phyloP scores from a whole-genome alignment of 2,329 filamentous ascomycete species.

The Lecanicillium sp. region DNA sequence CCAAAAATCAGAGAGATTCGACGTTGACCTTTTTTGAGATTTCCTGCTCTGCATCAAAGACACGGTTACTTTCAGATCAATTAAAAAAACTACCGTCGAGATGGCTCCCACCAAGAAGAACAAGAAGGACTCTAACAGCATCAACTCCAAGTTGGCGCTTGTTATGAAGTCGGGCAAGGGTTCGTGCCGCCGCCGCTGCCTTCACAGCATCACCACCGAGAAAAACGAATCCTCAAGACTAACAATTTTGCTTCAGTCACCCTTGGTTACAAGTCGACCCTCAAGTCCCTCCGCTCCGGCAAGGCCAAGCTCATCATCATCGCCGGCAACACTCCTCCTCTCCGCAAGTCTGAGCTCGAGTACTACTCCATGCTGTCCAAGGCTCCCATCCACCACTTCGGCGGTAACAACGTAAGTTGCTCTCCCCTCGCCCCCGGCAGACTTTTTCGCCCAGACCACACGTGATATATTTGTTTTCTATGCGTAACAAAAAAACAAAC shows the following conservation, averaged over 20 bases:
- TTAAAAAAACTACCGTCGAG: slow-evolving; percentile 43
- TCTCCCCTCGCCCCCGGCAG: slow-evolving; percentile 21
- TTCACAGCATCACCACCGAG: neutral
- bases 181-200: slow-evolving; percentile 38
- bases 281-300: slow-evolving; percentile 86
- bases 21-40: slow-evolving; percentile 23
- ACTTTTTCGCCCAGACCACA: slow-evolving; percentile 19
- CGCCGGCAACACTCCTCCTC: slow-evolving; percentile 87
- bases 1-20: slow-evolving; percentile 20
- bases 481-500: slow-evolving; percentile 14
- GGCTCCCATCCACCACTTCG: slow-evolving; percentile 95
- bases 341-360: slow-evolving; percentile 96
- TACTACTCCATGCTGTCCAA: slow-evolving; percentile 92
- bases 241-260: slow-evolving; percentile 26
- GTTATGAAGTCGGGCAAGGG: slow-evolving; percentile 68
- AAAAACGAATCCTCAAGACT: no score
- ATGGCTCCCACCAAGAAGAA: slow-evolving; percentile 68
- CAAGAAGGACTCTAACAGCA: slow-evolving; percentile 78
- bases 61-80: slow-evolving; percentile 23
- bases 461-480: slow-evolving; percentile 11
- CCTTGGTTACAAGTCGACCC: slow-evolving; percentile 39
- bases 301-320: slow-evolving; percentile 99
- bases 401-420: slow-evolving; percentile 93
- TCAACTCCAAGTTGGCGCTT: slow-evolving; percentile 56
- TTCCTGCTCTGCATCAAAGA: slow-evolving; percentile 15